Percentiles rank a stretch among this genome's conserved stretches.
phyloP scores from a whole-genome alignment of 305 asterid species.

The Solanum hybrid region DNA sequence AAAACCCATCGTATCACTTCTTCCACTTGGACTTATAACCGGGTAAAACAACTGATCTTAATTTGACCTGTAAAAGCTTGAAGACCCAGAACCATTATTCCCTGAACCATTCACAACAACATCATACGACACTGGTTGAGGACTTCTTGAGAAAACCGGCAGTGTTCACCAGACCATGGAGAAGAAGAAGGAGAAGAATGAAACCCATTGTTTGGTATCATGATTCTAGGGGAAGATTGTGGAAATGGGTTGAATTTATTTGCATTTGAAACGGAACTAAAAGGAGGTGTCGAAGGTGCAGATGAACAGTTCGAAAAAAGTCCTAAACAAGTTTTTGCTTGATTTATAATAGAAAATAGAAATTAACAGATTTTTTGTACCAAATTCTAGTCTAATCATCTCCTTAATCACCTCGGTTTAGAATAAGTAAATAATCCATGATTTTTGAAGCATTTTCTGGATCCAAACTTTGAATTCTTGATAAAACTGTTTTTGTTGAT shows the following conservation, averaged over 20 bases:
- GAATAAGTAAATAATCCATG: constrained; percentile 31
- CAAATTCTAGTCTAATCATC: constrained; percentile 25
- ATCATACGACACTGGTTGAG: constrained; percentile 29
- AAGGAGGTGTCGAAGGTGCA: constrained; percentile 29
- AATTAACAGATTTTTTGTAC: too few relatives aligned
- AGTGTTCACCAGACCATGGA: constrained; percentile 18
- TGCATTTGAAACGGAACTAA: background rate
- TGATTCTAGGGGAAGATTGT: constrained; percentile 43
- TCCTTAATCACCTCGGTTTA: constrained; percentile 62
- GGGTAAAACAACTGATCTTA: too few relatives aligned
- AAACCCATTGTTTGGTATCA: constrained; percentile 46
- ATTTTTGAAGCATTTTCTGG: constrained; percentile 84
- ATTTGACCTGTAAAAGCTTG: too few relatives aligned
- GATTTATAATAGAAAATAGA: too few relatives aligned
- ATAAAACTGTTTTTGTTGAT: constrained; percentile 62
- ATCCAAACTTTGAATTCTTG: constrained; percentile 68
- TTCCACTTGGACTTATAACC: too few relatives aligned
- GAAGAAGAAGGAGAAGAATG: constrained; percentile 39
- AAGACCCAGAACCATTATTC: too few relatives aligned
- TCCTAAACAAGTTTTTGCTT: constrained; percentile 16
- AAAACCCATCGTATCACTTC: too few relatives aligned
- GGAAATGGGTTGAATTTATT: constrained; percentile 35
- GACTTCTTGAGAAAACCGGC: constrained; percentile 27
- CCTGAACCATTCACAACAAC: constrained; percentile 29
- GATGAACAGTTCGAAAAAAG: constrained; percentile 19